Evolutionary conservation across 1,284 basidiomycete species (phyloP).

Genomic region (Psilocybe mexicana): DNA sequence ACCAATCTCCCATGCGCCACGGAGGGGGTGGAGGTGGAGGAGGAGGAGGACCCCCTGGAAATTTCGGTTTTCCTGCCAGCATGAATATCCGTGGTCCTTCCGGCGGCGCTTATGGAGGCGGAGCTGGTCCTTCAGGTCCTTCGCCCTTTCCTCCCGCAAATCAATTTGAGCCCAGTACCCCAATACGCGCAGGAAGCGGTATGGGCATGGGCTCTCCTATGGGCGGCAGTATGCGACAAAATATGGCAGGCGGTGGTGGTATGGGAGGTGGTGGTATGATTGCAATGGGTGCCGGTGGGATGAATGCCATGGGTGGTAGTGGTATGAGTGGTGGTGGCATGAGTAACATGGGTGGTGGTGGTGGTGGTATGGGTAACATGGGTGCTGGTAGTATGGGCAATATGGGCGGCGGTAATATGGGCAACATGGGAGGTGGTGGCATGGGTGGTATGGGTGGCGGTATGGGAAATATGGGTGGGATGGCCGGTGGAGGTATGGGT

Average conservation of each 20-base stretch:
- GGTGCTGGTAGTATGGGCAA: constrained; percentile 22
- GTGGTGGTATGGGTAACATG: constrained; percentile 8
- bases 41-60: constrained; percentile 11
- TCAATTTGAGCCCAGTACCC: constrained; percentile 37
- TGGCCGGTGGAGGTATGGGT: constrained; percentile 15
- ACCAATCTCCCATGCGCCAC: constrained; percentile 25
- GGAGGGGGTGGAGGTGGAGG: constrained; percentile 16
- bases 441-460: constrained; percentile 23
- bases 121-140: constrained; percentile 25
- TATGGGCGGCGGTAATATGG: constrained; percentile 22
- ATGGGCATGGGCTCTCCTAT: constrained; percentile 23
- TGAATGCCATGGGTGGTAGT: constrained; percentile 4
- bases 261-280: constrained; percentile 20
- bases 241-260: constrained; percentile 4
- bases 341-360: constrained; percentile 6
- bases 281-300: constrained; percentile 27
- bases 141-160: constrained; percentile 33
- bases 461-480: constrained; percentile 24
- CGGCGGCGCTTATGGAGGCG: constrained; percentile 32
- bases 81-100: constrained; percentile 30
- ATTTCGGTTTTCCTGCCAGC: constrained; percentile 26
- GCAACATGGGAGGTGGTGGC: constrained; percentile 3
- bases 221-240: constrained; percentile 22
- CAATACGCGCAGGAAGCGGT: constrained; percentile 32
- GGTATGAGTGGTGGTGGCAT: constrained; percentile 25